These are phyloP conservation scores for Orbilia brochopaga DNA, from an alignment of 2,329 filamentous ascomycete genomes.

Conservation along the genomic window DNA sequence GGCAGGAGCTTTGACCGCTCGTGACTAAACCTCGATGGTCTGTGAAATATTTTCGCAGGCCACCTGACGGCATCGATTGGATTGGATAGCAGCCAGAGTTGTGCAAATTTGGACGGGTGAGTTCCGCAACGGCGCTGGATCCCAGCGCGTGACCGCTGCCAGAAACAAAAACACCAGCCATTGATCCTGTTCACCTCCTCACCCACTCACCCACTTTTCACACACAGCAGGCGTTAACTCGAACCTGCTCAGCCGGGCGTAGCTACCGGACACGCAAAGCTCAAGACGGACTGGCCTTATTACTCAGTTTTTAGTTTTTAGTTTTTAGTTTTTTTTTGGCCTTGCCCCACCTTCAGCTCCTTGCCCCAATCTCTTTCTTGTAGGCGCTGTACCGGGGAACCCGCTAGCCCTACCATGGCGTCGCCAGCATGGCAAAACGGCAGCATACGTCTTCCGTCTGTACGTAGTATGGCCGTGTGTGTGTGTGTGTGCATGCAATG, in stretches of 20 bases:
- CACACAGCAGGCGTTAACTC: neutral
- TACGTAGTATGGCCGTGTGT: too few species aligned
- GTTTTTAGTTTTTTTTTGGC: neutral
- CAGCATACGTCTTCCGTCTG: too few species aligned
- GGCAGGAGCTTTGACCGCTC: conserved; percentile 1
- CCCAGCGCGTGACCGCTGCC: too few species aligned
- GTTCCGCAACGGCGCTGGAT: too few species aligned
- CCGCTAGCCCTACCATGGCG: conserved; percentile 5
- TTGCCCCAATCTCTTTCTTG: neutral
- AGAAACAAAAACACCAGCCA: too few species aligned
- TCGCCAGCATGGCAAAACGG: neutral
- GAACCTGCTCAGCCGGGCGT: neutral
- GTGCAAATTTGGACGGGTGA: too few species aligned
- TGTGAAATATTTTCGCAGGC: too few species aligned
- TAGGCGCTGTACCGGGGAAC: neutral
- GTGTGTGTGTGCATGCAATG: neutral
- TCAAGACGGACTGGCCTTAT: neutral
- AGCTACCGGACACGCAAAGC: neutral
- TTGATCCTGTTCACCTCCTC: too few species aligned
- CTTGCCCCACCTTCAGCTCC: neutral
- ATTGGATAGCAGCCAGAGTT: too few species aligned
- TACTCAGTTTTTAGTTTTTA: neutral
- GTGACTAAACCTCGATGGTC: too few species aligned
- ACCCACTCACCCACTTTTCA: too few species aligned
- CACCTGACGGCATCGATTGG: too few species aligned